These are phyloP conservation scores for Phialophora tarda DNA, from an alignment of 2,329 filamentous ascomycete species.

Conservation along the genomic window DNA sequence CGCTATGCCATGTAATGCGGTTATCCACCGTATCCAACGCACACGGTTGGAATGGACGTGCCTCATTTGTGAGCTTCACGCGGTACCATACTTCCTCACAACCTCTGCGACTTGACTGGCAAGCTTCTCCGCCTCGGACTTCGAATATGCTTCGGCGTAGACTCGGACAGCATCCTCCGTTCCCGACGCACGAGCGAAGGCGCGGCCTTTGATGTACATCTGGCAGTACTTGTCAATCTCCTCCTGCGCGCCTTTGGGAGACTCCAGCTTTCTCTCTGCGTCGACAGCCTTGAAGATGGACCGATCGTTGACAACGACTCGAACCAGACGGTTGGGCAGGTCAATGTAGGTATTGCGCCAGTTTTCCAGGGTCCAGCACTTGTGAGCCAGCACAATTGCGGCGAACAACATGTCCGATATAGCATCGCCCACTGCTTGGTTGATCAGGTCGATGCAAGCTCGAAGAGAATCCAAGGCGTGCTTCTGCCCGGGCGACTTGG, in stretches of 20 bases:
- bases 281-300: conserved; percentile 90
- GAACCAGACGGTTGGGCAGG: conserved; percentile 91
- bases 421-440: conserved; percentile 96
- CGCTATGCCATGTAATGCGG: conserved; percentile 24
- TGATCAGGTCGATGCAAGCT: conserved; percentile 88
- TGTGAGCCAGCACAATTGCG: conserved; percentile 94
- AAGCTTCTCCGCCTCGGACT: conserved; percentile 87
- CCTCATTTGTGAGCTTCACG: conserved; percentile 7
- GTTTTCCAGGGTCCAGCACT: conserved; percentile 85
- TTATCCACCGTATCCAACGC: conserved; percentile 16
- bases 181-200: conserved; percentile 89
- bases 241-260: conserved; percentile 77
- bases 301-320: conserved; percentile 86
- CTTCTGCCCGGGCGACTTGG: conserved; percentile 89
- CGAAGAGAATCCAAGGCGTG: conserved; percentile 83
- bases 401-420: conserved; percentile 95
- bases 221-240: conserved; percentile 86
- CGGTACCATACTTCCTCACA: conserved; percentile 63
- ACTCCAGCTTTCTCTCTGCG: conserved; percentile 84
- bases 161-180: conserved; percentile 96
- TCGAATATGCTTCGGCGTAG: conserved; percentile 90
- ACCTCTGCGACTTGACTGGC: conserved; percentile 80
- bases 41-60: conserved; percentile 2
- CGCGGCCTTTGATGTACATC: conserved; percentile 87
- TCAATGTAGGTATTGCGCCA: conserved; percentile 94